Evolutionary conservation across 2,329 filamentous ascomycete species (phyloP).

Genomic region (Hypoxylon sp.): DNA sequence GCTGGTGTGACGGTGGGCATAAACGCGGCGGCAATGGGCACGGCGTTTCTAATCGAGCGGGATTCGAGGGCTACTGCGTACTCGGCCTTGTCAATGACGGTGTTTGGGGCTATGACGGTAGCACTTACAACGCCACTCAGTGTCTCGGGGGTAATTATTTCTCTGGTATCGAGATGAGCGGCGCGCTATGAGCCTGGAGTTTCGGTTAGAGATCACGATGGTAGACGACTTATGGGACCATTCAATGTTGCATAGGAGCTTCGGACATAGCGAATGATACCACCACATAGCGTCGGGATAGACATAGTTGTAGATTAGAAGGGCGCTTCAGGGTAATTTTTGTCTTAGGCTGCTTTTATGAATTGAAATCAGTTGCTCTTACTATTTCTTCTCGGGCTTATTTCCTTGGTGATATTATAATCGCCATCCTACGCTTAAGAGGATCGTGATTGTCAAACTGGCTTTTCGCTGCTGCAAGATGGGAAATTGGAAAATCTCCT

Average conservation of each 20-base stretch:
- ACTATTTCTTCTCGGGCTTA: not conserved
- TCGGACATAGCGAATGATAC: slow-evolving; percentile 41
- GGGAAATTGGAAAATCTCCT: not conserved
- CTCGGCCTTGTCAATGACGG: slow-evolving; percentile 70
- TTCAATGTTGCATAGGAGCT: slow-evolving; percentile 24
- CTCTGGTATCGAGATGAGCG: slow-evolving; percentile 52
- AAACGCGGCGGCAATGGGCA: slow-evolving; percentile 73
- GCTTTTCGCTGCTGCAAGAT: not conserved
- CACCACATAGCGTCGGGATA: slow-evolving; percentile 27
- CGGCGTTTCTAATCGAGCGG: slow-evolving; percentile 69
- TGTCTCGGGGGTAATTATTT: slow-evolving; percentile 58
- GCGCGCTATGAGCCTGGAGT: not conserved
- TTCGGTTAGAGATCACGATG: slow-evolving; percentile 15
- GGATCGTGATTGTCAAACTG: slow-evolving; percentile 33
- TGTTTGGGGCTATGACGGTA: slow-evolving; percentile 70
- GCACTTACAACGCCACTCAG: slow-evolving; percentile 66
- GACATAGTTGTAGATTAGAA: slow-evolving; percentile 3
- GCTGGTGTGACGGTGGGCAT: slow-evolving; percentile 69
- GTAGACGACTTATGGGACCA: slow-evolving; percentile 26
- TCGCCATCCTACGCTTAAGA: slow-evolving; percentile 8
- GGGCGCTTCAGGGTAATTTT: not conserved
- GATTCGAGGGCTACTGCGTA: slow-evolving; percentile 69
- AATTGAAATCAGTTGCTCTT: slow-evolving; percentile 3
- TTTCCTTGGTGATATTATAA: slow-evolving; percentile 16
- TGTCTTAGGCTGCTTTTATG: slow-evolving; percentile 17